Base-by-base conservation (phyloP, 371 early-diverging fungal genomes). In the Phascolomyces articulosus region DNA sequence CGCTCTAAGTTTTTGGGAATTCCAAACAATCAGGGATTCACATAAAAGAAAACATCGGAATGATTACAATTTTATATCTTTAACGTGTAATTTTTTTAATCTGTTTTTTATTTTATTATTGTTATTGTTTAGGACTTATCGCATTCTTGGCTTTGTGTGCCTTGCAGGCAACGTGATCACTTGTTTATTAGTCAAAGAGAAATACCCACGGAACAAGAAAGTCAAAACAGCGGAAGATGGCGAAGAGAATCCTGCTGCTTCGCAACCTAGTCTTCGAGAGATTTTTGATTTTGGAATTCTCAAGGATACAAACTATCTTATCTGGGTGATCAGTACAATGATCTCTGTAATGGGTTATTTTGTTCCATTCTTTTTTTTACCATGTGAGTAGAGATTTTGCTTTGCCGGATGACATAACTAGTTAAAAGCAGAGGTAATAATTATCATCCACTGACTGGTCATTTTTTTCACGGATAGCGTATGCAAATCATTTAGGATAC, bases 321-420 rank as follows among this genome's bases (percentile, higher is more conserved):
- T 67, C 27, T 66, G 66, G 63, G 55, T 55, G 11, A 29, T 63
- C 9, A 62, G 63, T 10, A 61, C 59, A n/a, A 70, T 60, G 41
- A 29, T 70, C n/a, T 65, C 58, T 31, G 64, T 62, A 23, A 72
- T 82, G 44, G 90, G 67, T n/a, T 71, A 67, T 48, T 71, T 66
- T 60, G 64, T 71, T 6, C 71, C 71, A 3, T 63, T 58, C 31
- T 71, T 71, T 54, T 71, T 64, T 51, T 56, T 71, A 40, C 71
- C 67, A 21, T 66, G 71, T 67, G 58, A 62, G 70, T 47, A 38
- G 9, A 20, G n/a, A 18, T 18, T 23, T 24, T n/a, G 16, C 47
- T 0, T 16, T 47, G n/a, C n/a, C n/a, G n/a, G n/a, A n/a, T n/a
- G n/a, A n/a, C n/a, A n/a, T n/a, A n/a, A n/a, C n/a, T n/a, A n/a